A percentile compares a stretch with the other conserved stretches of the same genome.
Evolutionary conservation across 2,329 filamentous ascomycete species (phyloP).

Genomic region (Xylaria sp.): DNA sequence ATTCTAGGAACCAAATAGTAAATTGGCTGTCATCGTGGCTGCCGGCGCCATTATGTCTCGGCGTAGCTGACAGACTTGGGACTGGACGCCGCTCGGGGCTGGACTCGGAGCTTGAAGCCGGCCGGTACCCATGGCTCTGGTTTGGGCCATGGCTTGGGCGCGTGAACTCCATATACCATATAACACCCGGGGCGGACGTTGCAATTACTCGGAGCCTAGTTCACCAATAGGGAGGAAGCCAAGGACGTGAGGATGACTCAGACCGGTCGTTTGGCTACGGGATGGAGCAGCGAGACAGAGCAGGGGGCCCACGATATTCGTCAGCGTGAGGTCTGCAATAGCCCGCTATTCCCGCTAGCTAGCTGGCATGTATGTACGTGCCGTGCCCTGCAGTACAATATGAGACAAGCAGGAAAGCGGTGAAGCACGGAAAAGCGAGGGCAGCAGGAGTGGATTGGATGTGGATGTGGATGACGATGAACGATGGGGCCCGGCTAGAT

Average conservation of each 20-base stretch:
- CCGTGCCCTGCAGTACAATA: background rate
- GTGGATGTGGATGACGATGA: background rate
- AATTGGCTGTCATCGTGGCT: constrained; percentile 35
- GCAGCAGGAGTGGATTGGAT: constrained; percentile 8
- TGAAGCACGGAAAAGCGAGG: background rate
- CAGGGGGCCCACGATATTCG: background rate
- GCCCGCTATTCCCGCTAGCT: constrained; percentile 28
- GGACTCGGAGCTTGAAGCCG: constrained; percentile 2
- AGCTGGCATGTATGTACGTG: background rate
- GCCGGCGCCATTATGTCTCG: constrained; percentile 31
- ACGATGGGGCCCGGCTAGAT: background rate
- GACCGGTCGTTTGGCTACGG: constrained; percentile 10
- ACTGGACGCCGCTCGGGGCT: constrained; percentile 7
- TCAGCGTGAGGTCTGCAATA: constrained; percentile 7
- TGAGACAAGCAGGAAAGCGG: constrained; percentile 6
- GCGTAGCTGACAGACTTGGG: constrained; percentile 23
- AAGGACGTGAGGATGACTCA: constrained; percentile 12
- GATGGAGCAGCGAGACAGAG: constrained; percentile 4
- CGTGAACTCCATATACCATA: constrained; percentile 30
- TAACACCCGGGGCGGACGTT: constrained; percentile 9
- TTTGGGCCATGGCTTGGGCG: constrained; percentile 24
- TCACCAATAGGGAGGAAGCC: constrained; percentile 21
- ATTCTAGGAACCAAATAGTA: constrained; percentile 48
- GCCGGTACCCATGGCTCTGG: constrained; percentile 24
- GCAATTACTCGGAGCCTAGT: background rate